A percentile compares a stretch with the other conserved stretches of the same genome.
Evolutionary conservation across 495 filamentous ascomycete genomes (phyloP).

Genomic region (Chaetomidium leptoderma): DNA sequence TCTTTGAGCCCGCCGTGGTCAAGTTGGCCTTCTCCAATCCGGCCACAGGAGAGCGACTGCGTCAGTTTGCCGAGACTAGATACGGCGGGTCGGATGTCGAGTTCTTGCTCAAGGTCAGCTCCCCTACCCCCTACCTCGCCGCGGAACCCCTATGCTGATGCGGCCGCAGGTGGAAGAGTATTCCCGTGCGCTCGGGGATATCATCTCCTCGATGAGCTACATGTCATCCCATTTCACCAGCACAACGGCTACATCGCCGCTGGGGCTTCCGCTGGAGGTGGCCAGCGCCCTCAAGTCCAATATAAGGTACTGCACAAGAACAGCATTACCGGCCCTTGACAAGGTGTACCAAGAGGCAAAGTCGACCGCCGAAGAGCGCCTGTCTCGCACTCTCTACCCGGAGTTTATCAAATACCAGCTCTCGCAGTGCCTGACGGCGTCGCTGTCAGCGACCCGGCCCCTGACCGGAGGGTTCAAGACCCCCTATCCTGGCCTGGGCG

Average conservation of each 20-base stretch:
- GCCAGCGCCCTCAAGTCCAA: constrained; percentile 37
- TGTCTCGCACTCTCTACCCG: constrained; percentile 46
- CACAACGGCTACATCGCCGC: constrained; percentile 37
- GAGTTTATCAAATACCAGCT: constrained; percentile 45
- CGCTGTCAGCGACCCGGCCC: constrained; percentile 19
- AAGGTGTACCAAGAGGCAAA: constrained; percentile 44
- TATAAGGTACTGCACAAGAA: constrained; percentile 38
- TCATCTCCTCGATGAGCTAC: constrained; percentile 40
- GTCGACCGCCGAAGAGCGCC: constrained; percentile 38
- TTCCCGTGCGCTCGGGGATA: constrained; percentile 31
- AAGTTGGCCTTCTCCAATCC: constrained; percentile 46
- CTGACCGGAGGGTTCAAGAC: constrained; percentile 15
- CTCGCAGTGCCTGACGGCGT: constrained; percentile 22
- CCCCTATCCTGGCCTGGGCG: constrained; percentile 35
- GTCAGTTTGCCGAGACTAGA: constrained; percentile 41
- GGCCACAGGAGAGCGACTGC: constrained; percentile 39
- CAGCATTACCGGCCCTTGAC: constrained; percentile 42
- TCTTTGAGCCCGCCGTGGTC: constrained; percentile 46
- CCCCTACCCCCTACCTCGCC: too few species aligned
- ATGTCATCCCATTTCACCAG: constrained; percentile 46
- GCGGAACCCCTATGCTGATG: neutral
- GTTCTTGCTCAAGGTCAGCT: constrained; percentile 45
- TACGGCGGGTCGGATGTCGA: constrained; percentile 46
- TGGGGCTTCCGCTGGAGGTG: constrained; percentile 36
- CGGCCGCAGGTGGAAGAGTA: constrained; percentile 33